Conservation (phyloP, 2,329 filamentous ascomycete genomes). For the Beauveria bassiana region DNA sequence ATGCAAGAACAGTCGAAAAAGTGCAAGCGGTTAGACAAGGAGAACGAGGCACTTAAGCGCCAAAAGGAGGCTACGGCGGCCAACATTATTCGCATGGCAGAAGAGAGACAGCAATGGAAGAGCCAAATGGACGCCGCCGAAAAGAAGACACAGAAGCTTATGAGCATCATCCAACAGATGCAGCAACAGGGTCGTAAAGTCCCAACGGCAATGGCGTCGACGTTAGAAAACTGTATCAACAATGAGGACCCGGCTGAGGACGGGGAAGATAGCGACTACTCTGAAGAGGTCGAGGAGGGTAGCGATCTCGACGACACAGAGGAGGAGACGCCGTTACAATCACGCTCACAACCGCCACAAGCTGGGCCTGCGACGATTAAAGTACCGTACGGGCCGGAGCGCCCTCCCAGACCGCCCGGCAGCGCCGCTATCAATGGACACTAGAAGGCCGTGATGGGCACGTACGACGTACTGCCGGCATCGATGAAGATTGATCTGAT, state of each 20-base stretch:
- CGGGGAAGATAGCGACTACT: conserved; percentile 56
- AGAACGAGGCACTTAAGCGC: conserved; percentile 82
- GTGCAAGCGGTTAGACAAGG: conserved; percentile 92
- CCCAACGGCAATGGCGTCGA: conserved; percentile 54
- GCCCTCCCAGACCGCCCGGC: conserved; percentile 31
- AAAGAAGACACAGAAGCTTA: conserved; percentile 85
- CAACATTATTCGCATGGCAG: conserved; percentile 95
- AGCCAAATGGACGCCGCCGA: conserved; percentile 48
- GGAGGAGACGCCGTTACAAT: conserved; percentile 30
- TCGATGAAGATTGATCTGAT: background rate
- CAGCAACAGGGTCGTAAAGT: conserved; percentile 84
- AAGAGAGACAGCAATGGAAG: conserved; percentile 78
- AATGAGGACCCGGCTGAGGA: conserved; percentile 31
- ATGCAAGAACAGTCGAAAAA: conserved; percentile 99
- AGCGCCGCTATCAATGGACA: conserved; percentile 36
- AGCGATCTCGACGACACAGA: conserved; percentile 54
- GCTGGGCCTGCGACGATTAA: conserved; percentile 22
- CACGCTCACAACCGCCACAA: conserved; percentile 24
- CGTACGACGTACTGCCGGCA: background rate
- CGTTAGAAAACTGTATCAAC: conserved; percentile 47
- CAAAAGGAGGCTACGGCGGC: conserved; percentile 91
- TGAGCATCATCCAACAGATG: conserved; percentile 92
- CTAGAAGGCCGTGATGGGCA: conserved; percentile 25
- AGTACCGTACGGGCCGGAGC: conserved; percentile 40
- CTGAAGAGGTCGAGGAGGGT: conserved; percentile 54